Conservation (phyloP, 2,329 filamentous ascomycete species). For the Colletotrichum sp. region DNA sequence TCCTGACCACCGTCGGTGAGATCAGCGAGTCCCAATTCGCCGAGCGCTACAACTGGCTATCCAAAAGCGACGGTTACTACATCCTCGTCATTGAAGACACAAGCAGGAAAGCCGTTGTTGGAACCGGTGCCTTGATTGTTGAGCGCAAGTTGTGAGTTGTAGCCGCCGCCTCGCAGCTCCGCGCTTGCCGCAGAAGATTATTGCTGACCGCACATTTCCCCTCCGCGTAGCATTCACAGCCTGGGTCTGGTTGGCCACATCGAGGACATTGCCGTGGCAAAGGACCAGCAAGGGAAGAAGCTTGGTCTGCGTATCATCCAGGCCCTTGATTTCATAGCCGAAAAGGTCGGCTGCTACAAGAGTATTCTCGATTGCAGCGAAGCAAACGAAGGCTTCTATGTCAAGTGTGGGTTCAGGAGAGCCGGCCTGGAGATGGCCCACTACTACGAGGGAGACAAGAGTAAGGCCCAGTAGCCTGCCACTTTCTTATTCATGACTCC, state of each 20-base stretch:
- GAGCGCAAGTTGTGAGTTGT: conserved; percentile 86
- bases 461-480: conserved; percentile 39
- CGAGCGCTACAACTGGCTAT: conserved; percentile 83
- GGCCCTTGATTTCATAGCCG: conserved; percentile 86
- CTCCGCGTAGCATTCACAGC: conserved; percentile 69
- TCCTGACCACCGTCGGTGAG: conserved; percentile 92
- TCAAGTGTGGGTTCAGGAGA: conserved; percentile 94
- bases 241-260: conserved; percentile 91
- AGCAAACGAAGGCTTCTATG: conserved; percentile 95
- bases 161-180: not conserved
- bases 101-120: conserved; percentile 71
- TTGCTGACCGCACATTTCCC: conserved; percentile 21
- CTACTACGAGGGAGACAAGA: conserved; percentile 74
- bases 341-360: conserved; percentile 94
- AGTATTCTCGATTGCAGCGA: conserved; percentile 96
- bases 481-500: not conserved
- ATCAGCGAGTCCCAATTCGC: conserved; percentile 77
- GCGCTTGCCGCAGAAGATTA: not conserved
- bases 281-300: conserved; percentile 97
- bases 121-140: conserved; percentile 86
- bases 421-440: conserved; percentile 97
- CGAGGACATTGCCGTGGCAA: conserved; percentile 94
- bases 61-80: conserved; percentile 78
- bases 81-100: conserved; percentile 85
- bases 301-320: conserved; percentile 91